Evolutionary conservation across 129 eudicot species (phyloP), one percentile per base, ranked within the genome.

Genomic region (Saposhnikovia divaricata): DNA sequence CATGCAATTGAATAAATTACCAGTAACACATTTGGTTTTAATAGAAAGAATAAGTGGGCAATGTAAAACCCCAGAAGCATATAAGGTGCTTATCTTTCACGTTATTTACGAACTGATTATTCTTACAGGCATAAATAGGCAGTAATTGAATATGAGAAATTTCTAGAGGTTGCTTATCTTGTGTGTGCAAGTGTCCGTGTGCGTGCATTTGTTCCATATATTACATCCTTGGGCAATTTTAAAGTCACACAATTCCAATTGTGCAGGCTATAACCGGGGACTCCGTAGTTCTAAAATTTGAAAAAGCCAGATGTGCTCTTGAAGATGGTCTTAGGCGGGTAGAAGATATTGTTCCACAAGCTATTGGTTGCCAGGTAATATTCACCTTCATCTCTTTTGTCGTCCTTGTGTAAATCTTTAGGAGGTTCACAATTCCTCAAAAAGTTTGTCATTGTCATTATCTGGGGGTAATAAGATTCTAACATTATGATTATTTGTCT

Each of bases 261-360:
- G 47, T 78, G 76, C 92, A 96, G 99, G 99, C 99, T 61, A 92
- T 92, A 78, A 96, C 99, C 4, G 99, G 98, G 57, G 99, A 96
- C 79, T 90, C 99, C 23, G 86, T 92, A 55, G 93, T 92, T 79
- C 70, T 89, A 78, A 96, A 96, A 79, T 92, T 96, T 82, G 99
- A 91, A 80, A 96, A 86, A 81, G 91, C 99, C 75, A 90, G 91
- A 86, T 88, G 85, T 78, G 90, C 98, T 51, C 96, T 96, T 21
- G 86, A 84, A 84, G 99, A 89, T 82, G 86, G 98, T 87, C 90
- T 96, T 38, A 87, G 81, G 53, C 93, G 93, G 76, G 99, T 96
- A 80, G 96, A 96, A 86, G 93, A 92, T 82, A 90, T 96, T 85
- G 99, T 92, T 80, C 96, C 97, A 21, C 96, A 89, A 87, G 74